Percentiles rank a stretch among this genome's conserved stretches.
phyloP scores from a whole-genome alignment of 495 filamentous ascomycete genomes.

The Letharia lupina region DNA sequence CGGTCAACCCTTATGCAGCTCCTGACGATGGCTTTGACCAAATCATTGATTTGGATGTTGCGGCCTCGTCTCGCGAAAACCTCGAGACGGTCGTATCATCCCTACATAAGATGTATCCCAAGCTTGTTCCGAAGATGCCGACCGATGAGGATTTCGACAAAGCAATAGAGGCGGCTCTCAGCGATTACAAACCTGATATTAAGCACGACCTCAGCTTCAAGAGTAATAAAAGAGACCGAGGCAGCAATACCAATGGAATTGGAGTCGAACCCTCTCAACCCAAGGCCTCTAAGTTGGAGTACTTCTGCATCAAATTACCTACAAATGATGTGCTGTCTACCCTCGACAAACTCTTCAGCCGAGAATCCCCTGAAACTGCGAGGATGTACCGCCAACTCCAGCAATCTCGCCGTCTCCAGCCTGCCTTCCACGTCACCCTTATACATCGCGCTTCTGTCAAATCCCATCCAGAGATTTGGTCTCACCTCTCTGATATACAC shows the following conservation, averaged over 20 bases:
- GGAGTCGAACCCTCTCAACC: constrained; percentile 26
- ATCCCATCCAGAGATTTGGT: constrained; percentile 60
- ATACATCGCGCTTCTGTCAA: constrained; percentile 64
- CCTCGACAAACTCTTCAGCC: constrained; percentile 60
- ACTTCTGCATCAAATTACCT: constrained; percentile 64
- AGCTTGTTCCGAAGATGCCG: constrained; percentile 64
- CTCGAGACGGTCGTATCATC: constrained; percentile 69
- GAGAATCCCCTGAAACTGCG: constrained; percentile 37
- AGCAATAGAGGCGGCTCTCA: constrained; percentile 67
- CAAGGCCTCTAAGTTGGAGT: constrained; percentile 59
- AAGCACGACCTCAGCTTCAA: constrained; percentile 57
- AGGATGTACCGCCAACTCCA: constrained; percentile 71
- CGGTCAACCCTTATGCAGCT: constrained; percentile 47
- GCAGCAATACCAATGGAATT: constrained; percentile 24
- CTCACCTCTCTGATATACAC: constrained; percentile 36
- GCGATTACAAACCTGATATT: constrained; percentile 68
- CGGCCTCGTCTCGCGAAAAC: constrained; percentile 68
- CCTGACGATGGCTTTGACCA: constrained; percentile 75
- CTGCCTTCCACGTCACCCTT: constrained; percentile 86
- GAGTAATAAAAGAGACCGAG: constrained; percentile 35
- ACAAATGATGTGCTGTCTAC: constrained; percentile 47
- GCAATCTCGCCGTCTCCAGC: constrained; percentile 63
- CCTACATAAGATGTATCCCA: constrained; percentile 64
- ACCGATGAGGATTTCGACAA: constrained; percentile 64
- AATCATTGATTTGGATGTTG: constrained; percentile 77